phyloP scores from a whole-genome alignment of 73 alveolate species.

The Strombidium stylifer region DNA sequence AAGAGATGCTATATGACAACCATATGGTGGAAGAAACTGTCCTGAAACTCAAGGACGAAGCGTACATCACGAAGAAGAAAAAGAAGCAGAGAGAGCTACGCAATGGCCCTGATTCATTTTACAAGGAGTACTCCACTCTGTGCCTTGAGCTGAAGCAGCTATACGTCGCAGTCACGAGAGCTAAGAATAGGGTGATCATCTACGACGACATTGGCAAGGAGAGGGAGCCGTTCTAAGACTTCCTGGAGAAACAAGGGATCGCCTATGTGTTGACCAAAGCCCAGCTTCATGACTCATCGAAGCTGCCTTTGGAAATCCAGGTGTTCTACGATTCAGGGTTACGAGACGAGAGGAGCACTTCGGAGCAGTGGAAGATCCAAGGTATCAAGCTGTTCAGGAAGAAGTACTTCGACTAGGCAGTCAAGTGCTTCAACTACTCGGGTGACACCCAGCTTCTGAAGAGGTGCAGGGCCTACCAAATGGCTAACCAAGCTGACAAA shows the following conservation, averaged over 20 bases:
- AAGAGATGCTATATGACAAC: too few species aligned
- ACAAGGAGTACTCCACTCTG: conserved; percentile 47
- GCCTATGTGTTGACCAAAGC: conserved; percentile 42
- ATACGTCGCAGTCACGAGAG: conserved; percentile 89
- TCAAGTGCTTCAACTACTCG: conserved; percentile 69
- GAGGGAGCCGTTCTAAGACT: conserved; percentile 53
- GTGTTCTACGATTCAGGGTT: conserved; percentile 4
- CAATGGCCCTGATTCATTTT: conserved; percentile 23
- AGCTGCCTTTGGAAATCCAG: neutral
- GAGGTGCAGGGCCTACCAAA: conserved; percentile 62
- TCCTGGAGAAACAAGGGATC: conserved; percentile 68
- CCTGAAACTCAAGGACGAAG: conserved; percentile 13
- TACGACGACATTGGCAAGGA: conserved; percentile 70
- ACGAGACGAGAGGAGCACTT: conserved; percentile 14
- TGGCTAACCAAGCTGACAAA: conserved; percentile 61
- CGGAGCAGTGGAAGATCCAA: conserved; percentile 71
- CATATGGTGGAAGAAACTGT: too few species aligned
- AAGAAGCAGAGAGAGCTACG: conserved; percentile 13
- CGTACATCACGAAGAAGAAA: conserved; percentile 21
- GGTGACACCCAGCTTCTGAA: conserved; percentile 51
- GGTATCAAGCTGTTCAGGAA: conserved; percentile 81
- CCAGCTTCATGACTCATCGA: neutral
- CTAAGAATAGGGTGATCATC: conserved; percentile 78
- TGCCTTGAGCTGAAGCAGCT: conserved; percentile 84
- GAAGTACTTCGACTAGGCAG: conserved; percentile 80